Evolutionary conservation across 2,329 filamentous ascomycete species (phyloP).

Genomic region (Pseudocercospora macadamiae): DNA sequence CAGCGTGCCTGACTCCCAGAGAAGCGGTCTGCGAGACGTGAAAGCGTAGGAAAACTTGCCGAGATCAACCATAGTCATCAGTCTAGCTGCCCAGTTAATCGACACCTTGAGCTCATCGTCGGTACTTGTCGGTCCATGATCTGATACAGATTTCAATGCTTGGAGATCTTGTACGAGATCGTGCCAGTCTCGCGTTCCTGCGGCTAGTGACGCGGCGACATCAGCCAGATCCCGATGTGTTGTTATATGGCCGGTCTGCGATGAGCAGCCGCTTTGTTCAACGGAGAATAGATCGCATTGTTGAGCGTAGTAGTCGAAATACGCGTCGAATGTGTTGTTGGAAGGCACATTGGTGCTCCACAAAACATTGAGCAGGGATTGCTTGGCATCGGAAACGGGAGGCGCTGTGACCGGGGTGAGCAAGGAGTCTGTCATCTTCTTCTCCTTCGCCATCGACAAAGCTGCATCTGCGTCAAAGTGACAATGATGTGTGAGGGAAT

Average conservation of each 20-base stretch:
- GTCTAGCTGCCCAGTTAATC: conserved; percentile 8
- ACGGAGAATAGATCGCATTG: conserved; percentile 16
- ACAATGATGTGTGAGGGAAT: too few relatives aligned
- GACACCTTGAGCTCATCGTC: neutral
- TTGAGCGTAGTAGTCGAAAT: conserved; percentile 13
- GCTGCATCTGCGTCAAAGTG: too few relatives aligned
- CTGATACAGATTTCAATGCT: neutral
- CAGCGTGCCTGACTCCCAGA: conserved; percentile 12
- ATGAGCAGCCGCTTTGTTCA: neutral
- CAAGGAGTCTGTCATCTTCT: neutral
- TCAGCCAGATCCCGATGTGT: conserved; percentile 11
- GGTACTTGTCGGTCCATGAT: neutral
- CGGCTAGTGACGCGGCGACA: conserved; percentile 2
- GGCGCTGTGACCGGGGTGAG: neutral
- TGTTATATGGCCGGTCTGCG: neutral
- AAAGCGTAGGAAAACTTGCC: conserved; percentile 7
- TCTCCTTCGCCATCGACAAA: neutral
- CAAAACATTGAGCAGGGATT: conserved; percentile 2
- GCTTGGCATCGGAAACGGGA: conserved; percentile 4
- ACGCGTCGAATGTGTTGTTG: neutral
- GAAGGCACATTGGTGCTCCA: neutral
- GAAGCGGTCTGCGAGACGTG: conserved; percentile 9
- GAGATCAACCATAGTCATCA: conserved; percentile 9
- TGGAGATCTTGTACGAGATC: neutral
- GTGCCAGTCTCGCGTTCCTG: neutral